These are phyloP conservation scores for Gymnopilus junonius DNA, from an alignment of 768 basidiomycete genomes.

Conservation along the genomic window DNA sequence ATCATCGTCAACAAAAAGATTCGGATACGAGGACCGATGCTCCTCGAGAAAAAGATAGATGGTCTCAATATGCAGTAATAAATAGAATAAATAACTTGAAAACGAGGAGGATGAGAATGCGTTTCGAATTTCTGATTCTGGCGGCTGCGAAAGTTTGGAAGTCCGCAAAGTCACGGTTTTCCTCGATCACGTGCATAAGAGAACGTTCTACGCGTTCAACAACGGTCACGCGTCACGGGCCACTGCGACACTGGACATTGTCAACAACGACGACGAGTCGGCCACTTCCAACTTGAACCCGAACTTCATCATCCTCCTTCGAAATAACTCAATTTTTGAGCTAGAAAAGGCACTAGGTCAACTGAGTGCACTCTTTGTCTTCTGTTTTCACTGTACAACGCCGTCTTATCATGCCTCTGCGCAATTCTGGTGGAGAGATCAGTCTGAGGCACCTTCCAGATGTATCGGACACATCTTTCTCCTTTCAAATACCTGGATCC, in stretches of 20 bases:
- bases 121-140: too few species aligned
- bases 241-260: background rate
- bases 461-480: slow-evolving; percentile 52
- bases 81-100: too few species aligned
- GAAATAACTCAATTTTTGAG: background rate
- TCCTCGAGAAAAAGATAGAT: background rate
- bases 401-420: slow-evolving; percentile 22
- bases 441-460: slow-evolving; percentile 62
- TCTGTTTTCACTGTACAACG: background rate
- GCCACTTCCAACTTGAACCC: background rate
- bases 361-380: background rate
- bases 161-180: background rate
- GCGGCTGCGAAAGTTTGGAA: background rate
- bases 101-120: too few species aligned
- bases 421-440: slow-evolving; percentile 41
- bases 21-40: background rate
- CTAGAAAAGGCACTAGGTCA: background rate
- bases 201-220: background rate
- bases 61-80: too few species aligned
- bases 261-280: background rate
- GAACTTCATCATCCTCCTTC: slow-evolving; percentile 2
- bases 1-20: background rate
- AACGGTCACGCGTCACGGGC: background rate
- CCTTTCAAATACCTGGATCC: slow-evolving; percentile 57
- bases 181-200: background rate